Base-by-base conservation (phyloP, 2,329 filamentous ascomycete species). In the Talaromyces sp. region DNA sequence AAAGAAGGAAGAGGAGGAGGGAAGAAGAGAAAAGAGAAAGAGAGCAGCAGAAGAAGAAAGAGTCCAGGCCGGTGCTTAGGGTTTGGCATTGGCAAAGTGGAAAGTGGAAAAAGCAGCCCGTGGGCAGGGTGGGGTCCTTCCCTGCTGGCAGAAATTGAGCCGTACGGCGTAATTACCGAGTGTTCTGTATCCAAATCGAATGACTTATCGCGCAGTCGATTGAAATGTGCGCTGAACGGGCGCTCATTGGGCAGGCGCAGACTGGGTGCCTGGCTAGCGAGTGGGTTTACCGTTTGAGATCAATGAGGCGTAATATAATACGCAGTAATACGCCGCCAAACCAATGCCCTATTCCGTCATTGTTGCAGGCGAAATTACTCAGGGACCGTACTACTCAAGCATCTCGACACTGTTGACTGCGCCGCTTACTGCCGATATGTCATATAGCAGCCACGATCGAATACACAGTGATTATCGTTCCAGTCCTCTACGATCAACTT, bases 1-100 rank as follows among this genome's bases (percentile, higher is more conserved):
- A 62, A 60, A 45, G 64, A 59, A 52, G 33, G 35, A 62, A 58
- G 41, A 64, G 24, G 54, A 41, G 61, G 54, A 24, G 31, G 49
- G 56, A 58, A 41, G 43, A 59, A 31, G 52, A 31, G 9, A 35
- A 43, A 27, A 11, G 14, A 35, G 43, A 8, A 35, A 31, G n/a
- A n/a, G 16, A 41, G 33, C 10, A 54, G 27, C n/a, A 24, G 59
- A 50, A 54, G 60, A 22, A 27, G 43, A 50, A 41, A 62, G 60
- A 62, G 60, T 54, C 60, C 47, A 56, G 60, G 13, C 59, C 41
- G 27, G 41, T 11, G 31, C 54, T 54, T 62, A 62, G 49, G 49
- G 60, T 62, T 31, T 31, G 27, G 27, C 27, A 31, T 31, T 62
- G 33, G 49, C 60, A 19, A 11, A 59, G 37, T 59, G 27, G 27